Evolutionary conservation across 208 protist species (phyloP).

Genomic region (Angomonas deanei): DNA sequence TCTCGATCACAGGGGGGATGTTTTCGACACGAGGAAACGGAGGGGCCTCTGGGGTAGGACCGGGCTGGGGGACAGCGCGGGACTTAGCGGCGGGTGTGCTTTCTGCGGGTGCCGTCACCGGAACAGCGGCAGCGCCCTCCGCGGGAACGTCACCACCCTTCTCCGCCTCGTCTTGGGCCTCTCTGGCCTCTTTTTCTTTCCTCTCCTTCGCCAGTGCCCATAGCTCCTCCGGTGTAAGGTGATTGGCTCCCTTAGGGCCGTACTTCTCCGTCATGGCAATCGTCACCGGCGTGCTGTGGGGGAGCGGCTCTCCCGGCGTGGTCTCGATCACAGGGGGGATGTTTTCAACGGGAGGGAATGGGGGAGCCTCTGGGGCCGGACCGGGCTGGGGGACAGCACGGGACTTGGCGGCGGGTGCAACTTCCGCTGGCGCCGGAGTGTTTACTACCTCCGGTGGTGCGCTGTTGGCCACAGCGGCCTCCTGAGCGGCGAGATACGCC

Average conservation of each 20-base stretch:
- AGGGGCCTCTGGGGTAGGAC: not conserved
- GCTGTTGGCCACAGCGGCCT: not conserved
- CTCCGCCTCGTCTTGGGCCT: not conserved
- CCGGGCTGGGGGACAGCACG: not conserved
- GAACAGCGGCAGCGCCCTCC: not conserved
- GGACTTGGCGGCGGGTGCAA: not conserved
- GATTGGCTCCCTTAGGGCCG: constrained; percentile 10
- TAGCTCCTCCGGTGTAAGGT: constrained; percentile 7
- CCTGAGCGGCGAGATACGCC: not conserved
- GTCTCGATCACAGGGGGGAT: not conserved
- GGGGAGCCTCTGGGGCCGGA: not conserved
- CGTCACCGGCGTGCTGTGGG: constrained; percentile 13
- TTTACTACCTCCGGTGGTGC: not conserved
- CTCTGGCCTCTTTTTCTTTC: not conserved
- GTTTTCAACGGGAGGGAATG: not conserved
- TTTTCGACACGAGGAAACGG: not conserved
- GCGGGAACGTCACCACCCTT: not conserved
- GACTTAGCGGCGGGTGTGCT: not conserved
- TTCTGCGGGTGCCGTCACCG: not conserved
- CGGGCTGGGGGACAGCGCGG: not conserved
- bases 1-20: not conserved
- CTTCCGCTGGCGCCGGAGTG: not conserved
- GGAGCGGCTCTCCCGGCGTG: constrained; percentile 8
- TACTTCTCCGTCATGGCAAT: constrained; percentile 13
- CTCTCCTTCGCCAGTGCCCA: not conserved